Evolutionary conservation across 139 green algal species (phyloP).

Genomic region (Asterochloris erici): DNA sequence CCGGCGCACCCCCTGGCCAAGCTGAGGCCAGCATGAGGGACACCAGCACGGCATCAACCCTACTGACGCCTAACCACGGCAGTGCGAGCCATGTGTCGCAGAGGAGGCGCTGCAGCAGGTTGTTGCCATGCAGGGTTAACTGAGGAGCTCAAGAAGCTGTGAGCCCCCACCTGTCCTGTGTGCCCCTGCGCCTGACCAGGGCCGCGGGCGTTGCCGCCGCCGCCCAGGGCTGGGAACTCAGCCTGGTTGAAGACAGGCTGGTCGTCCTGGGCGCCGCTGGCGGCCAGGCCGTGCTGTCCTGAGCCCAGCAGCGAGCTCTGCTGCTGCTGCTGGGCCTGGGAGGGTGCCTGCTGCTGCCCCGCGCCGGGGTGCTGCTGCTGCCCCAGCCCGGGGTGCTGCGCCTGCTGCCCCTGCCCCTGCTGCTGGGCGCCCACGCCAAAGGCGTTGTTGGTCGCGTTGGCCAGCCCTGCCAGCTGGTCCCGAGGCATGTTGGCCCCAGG

Average conservation of each 20-base stretch:
- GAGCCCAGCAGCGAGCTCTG: background rate
- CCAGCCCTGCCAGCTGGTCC: constrained; percentile 1
- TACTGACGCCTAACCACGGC: no score
- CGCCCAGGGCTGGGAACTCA: constrained; percentile 59
- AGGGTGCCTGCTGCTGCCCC: background rate
- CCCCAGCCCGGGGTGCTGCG: background rate
- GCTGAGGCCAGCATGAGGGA: no score
- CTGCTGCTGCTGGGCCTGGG: constrained; percentile 16
- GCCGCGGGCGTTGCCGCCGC: background rate
- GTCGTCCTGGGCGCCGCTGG: background rate
- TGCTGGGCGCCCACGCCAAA: background rate
- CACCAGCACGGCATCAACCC: no score
- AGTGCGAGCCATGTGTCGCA: no score
- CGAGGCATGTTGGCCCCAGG: background rate
- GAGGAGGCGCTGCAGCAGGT: no score
- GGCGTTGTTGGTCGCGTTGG: constrained; percentile 6
- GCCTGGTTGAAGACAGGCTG: constrained; percentile 41
- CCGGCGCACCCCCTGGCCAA: no score
- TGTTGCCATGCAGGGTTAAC: no score
- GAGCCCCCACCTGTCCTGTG: background rate
- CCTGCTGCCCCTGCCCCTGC: constrained; percentile 16
- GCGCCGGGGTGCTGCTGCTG: constrained; percentile 12
- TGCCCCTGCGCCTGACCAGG: background rate
- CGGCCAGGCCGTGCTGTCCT: background rate
- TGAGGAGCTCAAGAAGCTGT: no score